Evolutionary conservation across 83 land plant species (phyloP).

Genomic region (Thuja plicata): DNA sequence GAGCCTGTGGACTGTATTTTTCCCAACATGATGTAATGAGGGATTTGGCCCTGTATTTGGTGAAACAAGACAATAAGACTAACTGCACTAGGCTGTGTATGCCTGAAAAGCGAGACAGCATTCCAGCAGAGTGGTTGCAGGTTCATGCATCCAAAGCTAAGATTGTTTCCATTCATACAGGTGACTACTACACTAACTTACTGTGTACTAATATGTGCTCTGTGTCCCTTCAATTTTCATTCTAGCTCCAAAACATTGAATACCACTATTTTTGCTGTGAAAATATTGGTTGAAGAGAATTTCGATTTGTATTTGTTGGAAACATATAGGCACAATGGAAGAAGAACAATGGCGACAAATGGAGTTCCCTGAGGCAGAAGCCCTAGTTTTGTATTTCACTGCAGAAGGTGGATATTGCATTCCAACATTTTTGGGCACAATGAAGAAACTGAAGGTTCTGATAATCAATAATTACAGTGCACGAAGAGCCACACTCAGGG

Average conservation of each 20-base stretch:
- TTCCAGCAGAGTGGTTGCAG: slow-evolving; percentile 47
- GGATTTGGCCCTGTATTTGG: too few relatives aligned
- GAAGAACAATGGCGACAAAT: slow-evolving; percentile 47
- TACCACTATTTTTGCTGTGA: too few relatives aligned
- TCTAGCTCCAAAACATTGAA: too few relatives aligned
- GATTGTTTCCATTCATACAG: slow-evolving; percentile 59
- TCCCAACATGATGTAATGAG: too few relatives aligned
- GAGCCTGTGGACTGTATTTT: too few relatives aligned
- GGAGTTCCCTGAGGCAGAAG: slow-evolving; percentile 55
- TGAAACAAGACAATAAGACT: too few relatives aligned
- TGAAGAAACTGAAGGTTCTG: slow-evolving; percentile 36
- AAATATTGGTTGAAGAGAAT: too few relatives aligned
- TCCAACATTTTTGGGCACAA: slow-evolving; percentile 16
- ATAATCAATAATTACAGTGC: too few relatives aligned
- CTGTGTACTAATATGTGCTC: too few relatives aligned
- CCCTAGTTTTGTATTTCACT: slow-evolving; percentile 47
- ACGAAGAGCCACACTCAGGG: slow-evolving; percentile 23
- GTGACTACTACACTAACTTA: slow-evolving; percentile 17
- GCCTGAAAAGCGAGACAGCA: slow-evolving; percentile 38
- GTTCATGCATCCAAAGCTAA: slow-evolving; percentile 43
- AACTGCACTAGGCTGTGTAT: slow-evolving; percentile 52
- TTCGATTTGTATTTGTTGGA: too few relatives aligned
- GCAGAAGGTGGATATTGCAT: too few relatives aligned
- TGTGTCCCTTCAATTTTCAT: too few relatives aligned
- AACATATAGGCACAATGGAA: slow-evolving; percentile 58